phyloP scores from a whole-genome alignment of 2,329 filamentous ascomycete species.

The Didymella segeticola region DNA sequence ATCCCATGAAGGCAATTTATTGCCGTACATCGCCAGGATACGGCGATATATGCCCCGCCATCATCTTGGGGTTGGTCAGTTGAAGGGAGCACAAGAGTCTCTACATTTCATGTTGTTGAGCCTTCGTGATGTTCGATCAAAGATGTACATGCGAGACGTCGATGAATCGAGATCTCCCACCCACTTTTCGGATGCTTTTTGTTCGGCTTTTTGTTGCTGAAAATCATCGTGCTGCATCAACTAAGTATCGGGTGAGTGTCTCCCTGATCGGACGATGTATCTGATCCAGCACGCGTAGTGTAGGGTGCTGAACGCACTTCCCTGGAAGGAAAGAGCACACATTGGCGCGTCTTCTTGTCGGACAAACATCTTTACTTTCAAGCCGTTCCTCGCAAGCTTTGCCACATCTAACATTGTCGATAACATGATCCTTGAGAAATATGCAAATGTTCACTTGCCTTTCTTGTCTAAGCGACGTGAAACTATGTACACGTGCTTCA shows the following conservation, averaged over 20 bases:
- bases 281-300: neutral
- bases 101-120: neutral
- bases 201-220: constrained; percentile 12
- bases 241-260: too few relatives aligned
- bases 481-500: constrained; percentile 23
- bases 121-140: too few relatives aligned
- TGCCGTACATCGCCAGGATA: constrained; percentile 25
- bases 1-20: neutral
- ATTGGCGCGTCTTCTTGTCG: neutral
- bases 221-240: constrained; percentile 26
- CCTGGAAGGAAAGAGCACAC: neutral
- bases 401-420: neutral
- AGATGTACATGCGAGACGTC: constrained; percentile 20
- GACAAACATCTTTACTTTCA: neutral
- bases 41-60: constrained; percentile 22
- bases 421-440: neutral
- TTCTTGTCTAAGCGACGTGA: neutral
- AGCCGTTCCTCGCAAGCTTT: neutral
- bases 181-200: constrained; percentile 20
- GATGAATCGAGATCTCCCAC: constrained; percentile 19
- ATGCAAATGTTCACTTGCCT: constrained; percentile 1
- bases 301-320: neutral
- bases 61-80: constrained; percentile 9
- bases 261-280: too few relatives aligned
- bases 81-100: constrained; percentile 2